Conservation (phyloP, 1,139 yeast genomes). For the Arxiozyma heterogenica region DNA sequence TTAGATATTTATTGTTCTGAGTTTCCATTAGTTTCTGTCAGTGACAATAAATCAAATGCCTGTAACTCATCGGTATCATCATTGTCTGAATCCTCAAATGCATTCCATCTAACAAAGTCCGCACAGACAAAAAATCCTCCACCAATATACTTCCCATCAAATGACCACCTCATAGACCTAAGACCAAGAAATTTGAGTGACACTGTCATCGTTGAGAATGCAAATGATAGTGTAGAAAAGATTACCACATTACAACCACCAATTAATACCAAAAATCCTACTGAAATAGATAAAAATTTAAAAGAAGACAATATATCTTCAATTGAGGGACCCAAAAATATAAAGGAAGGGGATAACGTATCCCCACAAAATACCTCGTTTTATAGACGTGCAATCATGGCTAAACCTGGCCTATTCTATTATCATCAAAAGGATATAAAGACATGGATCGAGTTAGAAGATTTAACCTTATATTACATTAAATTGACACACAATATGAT, state of each 20-base stretch:
- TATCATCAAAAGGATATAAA: slow-evolving; percentile 47
- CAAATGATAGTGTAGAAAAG: not conserved
- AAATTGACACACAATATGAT: slow-evolving; percentile 43
- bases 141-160: slow-evolving; percentile 17
- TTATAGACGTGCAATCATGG: slow-evolving; percentile 13
- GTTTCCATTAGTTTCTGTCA: slow-evolving; percentile 40
- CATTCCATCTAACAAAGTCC: not conserved
- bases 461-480: slow-evolving; percentile 39
- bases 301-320: not conserved
- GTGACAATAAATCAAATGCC: slow-evolving; percentile 8
- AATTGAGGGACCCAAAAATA: not conserved
- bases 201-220: not conserved
- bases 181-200: slow-evolving; percentile 12
- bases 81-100: not conserved
- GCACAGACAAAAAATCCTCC: not conserved
- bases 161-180: slow-evolving; percentile 24
- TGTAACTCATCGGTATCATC: not conserved
- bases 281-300: not conserved
- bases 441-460: slow-evolving; percentile 48
- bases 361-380: not conserved
- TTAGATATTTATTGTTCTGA: slow-evolving; percentile 49
- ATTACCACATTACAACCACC: not conserved
- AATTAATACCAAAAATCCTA: not conserved
- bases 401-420: slow-evolving; percentile 40
- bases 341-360: not conserved